A percentile compares a stretch with the other conserved stretches of the same genome.
Evolutionary conservation across 2,329 filamentous ascomycete species (phyloP).

Genomic region (Exophiala bonariae): DNA sequence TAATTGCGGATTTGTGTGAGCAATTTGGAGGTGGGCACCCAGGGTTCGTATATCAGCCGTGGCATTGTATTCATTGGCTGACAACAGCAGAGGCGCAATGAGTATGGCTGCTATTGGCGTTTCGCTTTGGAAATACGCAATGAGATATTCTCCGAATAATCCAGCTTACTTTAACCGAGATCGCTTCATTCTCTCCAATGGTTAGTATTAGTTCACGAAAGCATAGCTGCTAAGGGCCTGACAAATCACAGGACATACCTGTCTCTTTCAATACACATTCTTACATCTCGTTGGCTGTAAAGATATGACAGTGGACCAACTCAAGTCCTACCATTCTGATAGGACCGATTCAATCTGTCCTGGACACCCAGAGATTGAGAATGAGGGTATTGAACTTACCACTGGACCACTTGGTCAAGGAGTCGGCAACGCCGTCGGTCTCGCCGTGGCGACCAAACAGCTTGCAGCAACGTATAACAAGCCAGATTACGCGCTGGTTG

Average conservation of each 20-base stretch:
- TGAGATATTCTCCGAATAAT: conserved; percentile 58
- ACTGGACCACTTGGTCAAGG: conserved; percentile 60
- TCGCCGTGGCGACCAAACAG: conserved; percentile 59
- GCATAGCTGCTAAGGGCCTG: neutral
- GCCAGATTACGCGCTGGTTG: conserved; percentile 47
- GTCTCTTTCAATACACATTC: conserved; percentile 30
- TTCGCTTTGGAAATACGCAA: conserved; percentile 61
- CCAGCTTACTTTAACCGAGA: conserved; percentile 61
- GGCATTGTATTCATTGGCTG: too few relatives aligned
- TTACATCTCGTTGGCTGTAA: conserved; percentile 35
- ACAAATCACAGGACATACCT: neutral
- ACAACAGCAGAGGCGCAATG: too few relatives aligned
- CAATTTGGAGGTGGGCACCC: conserved; percentile 4
- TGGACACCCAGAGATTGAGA: conserved; percentile 52
- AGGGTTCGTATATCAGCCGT: too few relatives aligned
- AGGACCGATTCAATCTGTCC: conserved; percentile 43
- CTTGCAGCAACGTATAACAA: conserved; percentile 54
- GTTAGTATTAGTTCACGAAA: conserved; percentile 10
- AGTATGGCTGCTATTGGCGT: conserved; percentile 56
- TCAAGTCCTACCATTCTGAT: conserved; percentile 34
- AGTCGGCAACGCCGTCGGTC: conserved; percentile 59
- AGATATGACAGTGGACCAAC: conserved; percentile 35
- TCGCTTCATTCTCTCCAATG: conserved; percentile 64
- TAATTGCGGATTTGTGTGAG: conserved; percentile 4
- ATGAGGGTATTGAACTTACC: conserved; percentile 57